Conservation (phyloP, 345 rosid genomes). For the Kandelia obovata region DNA sequence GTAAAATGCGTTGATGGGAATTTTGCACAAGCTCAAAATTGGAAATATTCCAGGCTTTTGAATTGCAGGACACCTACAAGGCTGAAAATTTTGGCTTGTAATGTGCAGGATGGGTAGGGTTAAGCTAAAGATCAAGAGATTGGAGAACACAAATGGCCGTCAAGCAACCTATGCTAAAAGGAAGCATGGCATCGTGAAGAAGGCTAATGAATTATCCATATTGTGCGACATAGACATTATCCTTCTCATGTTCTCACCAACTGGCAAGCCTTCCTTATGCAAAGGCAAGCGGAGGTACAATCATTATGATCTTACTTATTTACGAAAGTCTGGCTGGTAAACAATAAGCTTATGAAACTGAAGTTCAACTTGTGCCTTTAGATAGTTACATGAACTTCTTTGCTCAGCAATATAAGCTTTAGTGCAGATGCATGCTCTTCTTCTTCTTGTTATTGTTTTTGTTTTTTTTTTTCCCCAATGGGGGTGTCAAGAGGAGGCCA, state of each 20-base stretch:
- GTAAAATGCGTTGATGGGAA: not conserved
- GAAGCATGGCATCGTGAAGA: conserved; percentile 74
- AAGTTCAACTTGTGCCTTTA: too few species aligned
- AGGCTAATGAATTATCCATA: conserved; percentile 71
- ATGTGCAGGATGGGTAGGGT: conserved; percentile 79
- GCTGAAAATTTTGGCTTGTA: not conserved
- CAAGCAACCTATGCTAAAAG: conserved; percentile 75
- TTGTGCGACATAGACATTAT: conserved; percentile 65
- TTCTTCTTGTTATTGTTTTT: too few species aligned
- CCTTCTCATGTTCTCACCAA: conserved; percentile 82
- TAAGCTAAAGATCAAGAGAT: conserved; percentile 69
- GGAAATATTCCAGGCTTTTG: not conserved
- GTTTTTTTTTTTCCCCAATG: too few species aligned
- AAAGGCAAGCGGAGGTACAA: conserved; percentile 55
- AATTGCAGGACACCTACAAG: not conserved
- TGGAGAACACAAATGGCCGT: conserved; percentile 67
- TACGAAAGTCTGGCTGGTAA: not conserved
- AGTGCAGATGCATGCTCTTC: too few species aligned
- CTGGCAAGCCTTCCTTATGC: conserved; percentile 62
- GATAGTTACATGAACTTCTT: too few species aligned
- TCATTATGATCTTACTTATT: not conserved
- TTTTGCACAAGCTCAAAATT: not conserved
- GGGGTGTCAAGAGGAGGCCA: too few species aligned
- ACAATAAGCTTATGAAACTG: not conserved
- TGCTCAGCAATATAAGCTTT: too few species aligned